Conservation (phyloP, 2,329 filamentous ascomycete genomes). For the Xylariales sp. region DNA sequence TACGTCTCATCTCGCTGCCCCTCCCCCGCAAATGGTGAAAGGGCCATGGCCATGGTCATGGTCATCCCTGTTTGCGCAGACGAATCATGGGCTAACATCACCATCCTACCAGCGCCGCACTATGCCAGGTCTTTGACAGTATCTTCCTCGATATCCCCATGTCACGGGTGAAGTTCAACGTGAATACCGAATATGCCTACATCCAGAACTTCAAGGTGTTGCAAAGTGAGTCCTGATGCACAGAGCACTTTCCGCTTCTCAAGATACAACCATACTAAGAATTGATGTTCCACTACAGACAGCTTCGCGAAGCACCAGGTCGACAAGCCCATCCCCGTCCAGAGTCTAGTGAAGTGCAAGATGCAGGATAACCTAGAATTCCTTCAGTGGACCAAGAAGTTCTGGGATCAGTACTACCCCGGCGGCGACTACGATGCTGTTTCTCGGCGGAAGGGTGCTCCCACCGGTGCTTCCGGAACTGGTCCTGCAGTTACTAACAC, state of each 20-base stretch:
- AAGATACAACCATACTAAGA: too few species aligned
- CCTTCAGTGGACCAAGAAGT: constrained; percentile 91
- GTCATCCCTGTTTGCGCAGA: neutral
- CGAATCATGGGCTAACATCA: constrained; percentile 7
- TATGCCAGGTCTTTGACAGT: constrained; percentile 97
- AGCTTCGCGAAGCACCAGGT: constrained; percentile 80
- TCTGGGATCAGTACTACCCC: constrained; percentile 98
- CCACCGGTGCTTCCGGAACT: constrained; percentile 47
- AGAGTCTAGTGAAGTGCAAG: constrained; percentile 91
- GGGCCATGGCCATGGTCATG: neutral
- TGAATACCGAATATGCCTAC: constrained; percentile 94
- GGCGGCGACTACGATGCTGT: constrained; percentile 96
- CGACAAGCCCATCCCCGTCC: constrained; percentile 85
- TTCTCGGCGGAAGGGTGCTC: constrained; percentile 72
- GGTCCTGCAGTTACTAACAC: constrained; percentile 46
- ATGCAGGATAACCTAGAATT: constrained; percentile 99
- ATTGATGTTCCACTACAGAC: too few species aligned
- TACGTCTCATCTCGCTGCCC: constrained; percentile 31
- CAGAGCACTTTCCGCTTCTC: too few species aligned
- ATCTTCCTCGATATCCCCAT: constrained; percentile 96
- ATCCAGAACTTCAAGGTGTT: constrained; percentile 98
- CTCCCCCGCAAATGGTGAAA: constrained; percentile 20
- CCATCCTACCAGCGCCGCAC: constrained; percentile 65
- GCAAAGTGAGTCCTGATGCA: constrained; percentile 75
- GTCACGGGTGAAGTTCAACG: constrained; percentile 96